These are phyloP conservation scores for Calendula officinalis DNA, from an alignment of 129 eudicot species.

Conservation along the genomic window DNA sequence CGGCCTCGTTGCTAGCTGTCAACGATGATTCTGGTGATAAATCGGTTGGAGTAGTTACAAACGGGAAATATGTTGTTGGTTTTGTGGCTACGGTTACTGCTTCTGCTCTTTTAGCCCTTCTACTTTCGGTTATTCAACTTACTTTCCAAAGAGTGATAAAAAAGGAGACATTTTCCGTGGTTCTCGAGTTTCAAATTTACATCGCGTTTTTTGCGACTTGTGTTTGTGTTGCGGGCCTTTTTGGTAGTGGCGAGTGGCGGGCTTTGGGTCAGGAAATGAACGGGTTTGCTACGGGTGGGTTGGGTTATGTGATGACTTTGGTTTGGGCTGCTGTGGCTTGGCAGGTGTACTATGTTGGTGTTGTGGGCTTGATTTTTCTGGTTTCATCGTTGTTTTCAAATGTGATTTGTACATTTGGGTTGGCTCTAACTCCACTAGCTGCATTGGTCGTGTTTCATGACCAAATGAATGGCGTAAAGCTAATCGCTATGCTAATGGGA, in stretches of 20 bases:
- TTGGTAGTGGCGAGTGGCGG: conserved; percentile 92
- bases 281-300: conserved; percentile 44
- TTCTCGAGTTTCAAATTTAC: conserved; percentile 81
- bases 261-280: conserved; percentile 61
- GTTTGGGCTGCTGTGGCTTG: conserved; percentile 85
- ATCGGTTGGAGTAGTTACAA: conserved; percentile 61
- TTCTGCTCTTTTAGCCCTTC: conserved; percentile 69
- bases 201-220: conserved; percentile 67
- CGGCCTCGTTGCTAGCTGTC: conserved; percentile 73
- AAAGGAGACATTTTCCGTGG: conserved; percentile 69
- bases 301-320: conserved; percentile 71
- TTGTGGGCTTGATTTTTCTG: conserved; percentile 74
- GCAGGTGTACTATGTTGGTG: conserved; percentile 89
- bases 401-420: conserved; percentile 65
- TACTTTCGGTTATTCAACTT: conserved; percentile 79
- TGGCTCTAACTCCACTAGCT: conserved; percentile 81
- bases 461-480: conserved; percentile 68
- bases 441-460: conserved; percentile 64
- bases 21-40: conserved; percentile 63
- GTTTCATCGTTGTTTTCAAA: conserved; percentile 82
- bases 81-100: conserved; percentile 62
- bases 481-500: conserved; percentile 70
- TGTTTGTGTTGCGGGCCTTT: conserved; percentile 64
- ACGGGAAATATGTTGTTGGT: conserved; percentile 51
- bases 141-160: conserved; percentile 60